phyloP scores from a whole-genome alignment of 2,329 filamentous ascomycete species.

The Orbilia quercus region DNA sequence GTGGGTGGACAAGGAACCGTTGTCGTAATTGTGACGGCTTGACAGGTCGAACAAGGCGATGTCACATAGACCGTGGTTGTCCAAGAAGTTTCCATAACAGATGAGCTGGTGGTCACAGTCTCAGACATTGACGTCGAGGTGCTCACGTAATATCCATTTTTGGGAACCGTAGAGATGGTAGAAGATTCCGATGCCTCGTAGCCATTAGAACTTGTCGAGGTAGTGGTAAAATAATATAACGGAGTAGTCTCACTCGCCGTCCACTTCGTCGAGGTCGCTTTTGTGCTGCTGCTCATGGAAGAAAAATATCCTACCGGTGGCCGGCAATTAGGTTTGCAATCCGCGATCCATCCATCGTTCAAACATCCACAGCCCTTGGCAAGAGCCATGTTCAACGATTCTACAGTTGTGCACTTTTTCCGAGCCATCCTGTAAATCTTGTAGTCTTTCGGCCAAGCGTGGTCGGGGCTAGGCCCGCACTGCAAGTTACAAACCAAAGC shows the following conservation, averaged over 20 bases:
- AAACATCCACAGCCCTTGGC: constrained; percentile 42
- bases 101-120: not conserved
- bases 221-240: not conserved
- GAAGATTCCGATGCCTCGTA: not conserved
- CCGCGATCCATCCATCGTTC: constrained; percentile 27
- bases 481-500: constrained; percentile 24
- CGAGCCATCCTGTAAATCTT: constrained; percentile 1
- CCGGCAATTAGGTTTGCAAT: constrained; percentile 19
- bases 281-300: not conserved
- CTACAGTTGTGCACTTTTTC: constrained; percentile 1
- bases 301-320: constrained; percentile 23
- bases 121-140: no score
- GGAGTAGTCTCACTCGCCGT: not conserved
- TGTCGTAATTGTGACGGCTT: not conserved
- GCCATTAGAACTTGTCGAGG: not conserved
- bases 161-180: no score
- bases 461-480: constrained; percentile 7
- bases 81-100: not conserved
- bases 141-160: no score
- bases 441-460: constrained; percentile 15
- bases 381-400: constrained; percentile 12
- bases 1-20: constrained; percentile 7
- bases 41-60: not conserved
- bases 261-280: not conserved
- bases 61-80: no score